Base-by-base conservation (phyloP, 2,329 filamentous ascomycete genomes). In the Phaeosphaeria sp. region DNA sequence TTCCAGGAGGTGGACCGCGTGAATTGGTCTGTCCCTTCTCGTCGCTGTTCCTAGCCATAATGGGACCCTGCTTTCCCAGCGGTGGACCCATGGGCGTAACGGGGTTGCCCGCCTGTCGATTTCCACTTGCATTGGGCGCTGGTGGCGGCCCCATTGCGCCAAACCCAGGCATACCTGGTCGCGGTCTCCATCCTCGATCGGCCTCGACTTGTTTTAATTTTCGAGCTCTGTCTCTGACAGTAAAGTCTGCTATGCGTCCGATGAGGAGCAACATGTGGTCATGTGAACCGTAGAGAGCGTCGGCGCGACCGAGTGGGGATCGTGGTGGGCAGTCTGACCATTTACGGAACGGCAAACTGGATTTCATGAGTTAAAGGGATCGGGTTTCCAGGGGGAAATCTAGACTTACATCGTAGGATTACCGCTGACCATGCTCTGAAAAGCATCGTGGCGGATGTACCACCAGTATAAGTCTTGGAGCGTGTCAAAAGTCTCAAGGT, bases 381-480 rank as follows among this genome's bases (percentile, higher is more conserved):
- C 30, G 11, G 3, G 42, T n/a, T 18, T 46, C 24, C 36, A 15
- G 13, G 2, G 6, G 18, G n/a, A 36, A 7, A 18, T 0, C 9
- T 9, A 1, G 2, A 84, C 92, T 84, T 81, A 97, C 92, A 97
- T 89, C 47, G 96, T 81, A 60, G 85, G 85, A 43, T 94, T 93
- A 8, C 92, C 94, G 65, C 93, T 95, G 22, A 98, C 81, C 59
- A 97, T 87, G 73, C 91, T 93, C 75, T 97, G 94, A 67, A 94
- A 96, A 8, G 91, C 87, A 74, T 98, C 95, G 82, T 97, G 95
- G 77, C 97, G 96, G 68, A 87, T 89, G 74, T 93, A 97, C 91
- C 93, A 97, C 93, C 94, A 99, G 73, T 91, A 96, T 5, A 98
- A 79, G 77, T 98, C 95, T 63, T 91, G 87, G 40, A 95, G 83